Conservation (phyloP, 2,329 filamentous ascomycete genomes). For the Thelonectria rubi region DNA sequence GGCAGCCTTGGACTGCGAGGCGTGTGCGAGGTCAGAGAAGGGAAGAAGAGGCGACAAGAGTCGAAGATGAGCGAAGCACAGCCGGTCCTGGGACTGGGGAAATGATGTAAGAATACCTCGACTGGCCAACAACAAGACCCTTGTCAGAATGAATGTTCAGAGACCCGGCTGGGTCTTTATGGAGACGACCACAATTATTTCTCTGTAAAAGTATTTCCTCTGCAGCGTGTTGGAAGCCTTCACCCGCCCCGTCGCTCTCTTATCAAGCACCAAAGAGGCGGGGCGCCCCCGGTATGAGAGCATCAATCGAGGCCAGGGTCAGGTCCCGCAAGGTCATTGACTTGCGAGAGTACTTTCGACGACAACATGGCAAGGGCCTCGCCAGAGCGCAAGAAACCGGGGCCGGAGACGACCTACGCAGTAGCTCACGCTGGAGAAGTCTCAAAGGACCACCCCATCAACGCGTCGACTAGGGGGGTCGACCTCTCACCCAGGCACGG, state of each 20-base stretch:
- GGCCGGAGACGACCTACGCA: conserved; percentile 22
- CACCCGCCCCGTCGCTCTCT: conserved; percentile 33
- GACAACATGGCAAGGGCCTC: conserved; percentile 27
- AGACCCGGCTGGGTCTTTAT: conserved; percentile 35
- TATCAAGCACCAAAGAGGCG: conserved; percentile 41
- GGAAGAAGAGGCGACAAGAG: conserved; percentile 29
- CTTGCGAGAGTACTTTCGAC: conserved; percentile 25
- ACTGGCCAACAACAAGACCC: conserved; percentile 37
- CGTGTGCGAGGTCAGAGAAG: conserved; percentile 28
- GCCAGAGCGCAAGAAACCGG: conserved; percentile 35
- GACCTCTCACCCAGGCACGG: conserved; percentile 32
- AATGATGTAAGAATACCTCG: conserved; percentile 41
- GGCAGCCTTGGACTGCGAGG: conserved; percentile 29
- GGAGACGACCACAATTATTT: conserved; percentile 37
- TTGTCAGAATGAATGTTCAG: conserved; percentile 34
- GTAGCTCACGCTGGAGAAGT: conserved; percentile 31
- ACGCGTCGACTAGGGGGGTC: conserved; percentile 36
- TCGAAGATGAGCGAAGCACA: conserved; percentile 32
- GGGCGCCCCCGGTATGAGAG: conserved; percentile 24
- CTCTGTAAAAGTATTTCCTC: conserved; percentile 35
- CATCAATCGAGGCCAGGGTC: conserved; percentile 24
- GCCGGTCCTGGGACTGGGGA: conserved; percentile 28
- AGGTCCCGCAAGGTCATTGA: conserved; percentile 33
- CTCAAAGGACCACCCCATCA: conserved; percentile 30
- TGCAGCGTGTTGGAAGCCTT: conserved; percentile 35